Percentiles rank a stretch among this genome's conserved stretches.
Conservation (phyloP, 2,329 filamentous ascomycete species). For the Aspergillus versicolor region DNA sequence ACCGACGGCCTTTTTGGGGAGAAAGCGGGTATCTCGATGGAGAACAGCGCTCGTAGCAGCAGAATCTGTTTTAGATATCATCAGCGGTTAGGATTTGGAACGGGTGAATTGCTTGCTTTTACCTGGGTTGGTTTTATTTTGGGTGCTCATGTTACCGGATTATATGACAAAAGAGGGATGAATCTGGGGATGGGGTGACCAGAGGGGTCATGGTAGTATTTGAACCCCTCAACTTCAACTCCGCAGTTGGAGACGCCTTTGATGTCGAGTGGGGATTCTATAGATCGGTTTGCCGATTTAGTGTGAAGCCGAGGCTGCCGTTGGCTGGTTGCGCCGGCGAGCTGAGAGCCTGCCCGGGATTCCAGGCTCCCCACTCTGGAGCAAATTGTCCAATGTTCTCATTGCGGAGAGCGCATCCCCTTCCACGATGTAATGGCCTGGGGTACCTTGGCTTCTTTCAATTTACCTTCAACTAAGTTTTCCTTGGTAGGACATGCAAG, state of each 20-base stretch:
- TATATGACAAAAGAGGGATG: background rate
- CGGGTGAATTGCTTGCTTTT: background rate
- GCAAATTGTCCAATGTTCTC: too few relatives aligned
- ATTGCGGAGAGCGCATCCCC: too few relatives aligned
- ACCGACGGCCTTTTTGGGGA: slow-evolving; percentile 49
- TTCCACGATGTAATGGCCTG: too few relatives aligned
- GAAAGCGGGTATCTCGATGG: slow-evolving; percentile 51
- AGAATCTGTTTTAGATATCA: background rate
- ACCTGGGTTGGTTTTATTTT: slow-evolving; percentile 9
- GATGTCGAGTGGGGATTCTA: slow-evolving; percentile 3
- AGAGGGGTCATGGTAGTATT: too few relatives aligned
- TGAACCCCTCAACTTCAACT: too few relatives aligned
- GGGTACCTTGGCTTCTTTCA: too few relatives aligned
- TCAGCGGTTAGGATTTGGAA: background rate
- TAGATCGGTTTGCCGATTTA: slow-evolving; percentile 29
- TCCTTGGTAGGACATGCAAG: too few relatives aligned
- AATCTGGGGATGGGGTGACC: background rate
- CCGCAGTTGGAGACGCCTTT: background rate
- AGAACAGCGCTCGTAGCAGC: slow-evolving; percentile 41
- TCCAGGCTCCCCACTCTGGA: background rate
- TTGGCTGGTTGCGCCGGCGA: slow-evolving; percentile 23
- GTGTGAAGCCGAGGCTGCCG: slow-evolving; percentile 26
- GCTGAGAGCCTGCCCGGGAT: background rate
- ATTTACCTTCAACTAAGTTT: too few relatives aligned
- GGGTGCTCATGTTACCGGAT: background rate